A percentile compares a stretch with the other conserved stretches of the same genome.
These are phyloP conservation scores for Botrytis porri DNA, from an alignment of 2,329 filamentous ascomycete species.

Conservation along the genomic window DNA sequence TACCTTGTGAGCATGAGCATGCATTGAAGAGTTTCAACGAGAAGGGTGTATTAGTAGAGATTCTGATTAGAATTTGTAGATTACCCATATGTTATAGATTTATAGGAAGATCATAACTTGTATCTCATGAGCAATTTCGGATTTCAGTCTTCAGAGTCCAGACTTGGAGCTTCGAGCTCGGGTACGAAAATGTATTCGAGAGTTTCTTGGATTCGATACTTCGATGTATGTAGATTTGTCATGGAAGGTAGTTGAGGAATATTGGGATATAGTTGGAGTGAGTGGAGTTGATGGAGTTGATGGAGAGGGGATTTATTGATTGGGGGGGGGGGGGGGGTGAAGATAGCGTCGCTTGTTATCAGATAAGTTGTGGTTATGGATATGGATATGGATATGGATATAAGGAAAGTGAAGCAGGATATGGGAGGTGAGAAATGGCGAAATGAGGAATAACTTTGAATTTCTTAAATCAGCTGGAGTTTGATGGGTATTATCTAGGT, in stretches of 20 bases:
- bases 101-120: neutral
- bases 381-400: neutral
- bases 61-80: neutral
- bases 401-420: neutral
- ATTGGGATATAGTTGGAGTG: neutral
- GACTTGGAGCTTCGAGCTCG: neutral
- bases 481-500: neutral
- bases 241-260: neutral
- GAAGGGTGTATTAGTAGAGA: neutral
- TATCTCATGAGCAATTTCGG: neutral
- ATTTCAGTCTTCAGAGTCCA: neutral
- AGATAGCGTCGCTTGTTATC: neutral
- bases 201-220: neutral
- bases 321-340: neutral
- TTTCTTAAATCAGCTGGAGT: neutral
- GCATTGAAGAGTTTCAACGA: neutral
- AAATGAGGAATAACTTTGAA: neutral
- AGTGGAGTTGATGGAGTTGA: neutral
- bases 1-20: neutral
- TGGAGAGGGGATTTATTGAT: neutral
- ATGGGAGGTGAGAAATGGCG: too few relatives aligned
- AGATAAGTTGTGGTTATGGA: neutral
- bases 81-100: neutral
- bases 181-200: neutral
- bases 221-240: too few relatives aligned